Conservation (phyloP, 73 alveolate genomes). For the Uronychia setigera region DNA sequence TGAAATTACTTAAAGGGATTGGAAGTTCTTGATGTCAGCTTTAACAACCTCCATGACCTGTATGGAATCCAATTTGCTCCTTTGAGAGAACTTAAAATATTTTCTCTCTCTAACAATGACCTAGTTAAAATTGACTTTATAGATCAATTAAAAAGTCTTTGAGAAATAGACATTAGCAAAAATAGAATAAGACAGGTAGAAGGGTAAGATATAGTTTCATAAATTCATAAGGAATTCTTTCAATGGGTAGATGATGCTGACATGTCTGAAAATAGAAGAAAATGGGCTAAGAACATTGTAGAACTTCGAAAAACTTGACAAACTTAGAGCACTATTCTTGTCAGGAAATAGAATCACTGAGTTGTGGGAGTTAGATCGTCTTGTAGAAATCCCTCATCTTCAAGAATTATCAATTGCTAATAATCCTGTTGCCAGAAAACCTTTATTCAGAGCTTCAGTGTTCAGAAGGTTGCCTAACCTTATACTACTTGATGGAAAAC, state of each 20-base stretch:
- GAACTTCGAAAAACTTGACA: conserved; percentile 66
- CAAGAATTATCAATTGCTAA: conserved; percentile 68
- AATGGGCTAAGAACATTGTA: conserved; percentile 74
- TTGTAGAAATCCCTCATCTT: conserved; percentile 56
- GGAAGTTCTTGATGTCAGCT: conserved; percentile 74
- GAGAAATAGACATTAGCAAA: conserved; percentile 78
- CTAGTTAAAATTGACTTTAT: conserved; percentile 71
- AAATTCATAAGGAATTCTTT: conserved; percentile 56
- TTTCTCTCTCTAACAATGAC: conserved; percentile 78
- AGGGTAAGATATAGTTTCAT: conserved; percentile 28
- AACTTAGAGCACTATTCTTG: conserved; percentile 65
- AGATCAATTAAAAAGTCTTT: conserved; percentile 63
- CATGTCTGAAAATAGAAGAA: conserved; percentile 73
- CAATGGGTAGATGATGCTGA: conserved; percentile 34
- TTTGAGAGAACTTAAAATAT: conserved; percentile 71
- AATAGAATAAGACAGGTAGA: conserved; percentile 77
- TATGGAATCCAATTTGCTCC: conserved; percentile 76
- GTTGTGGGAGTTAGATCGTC: conserved; percentile 77
- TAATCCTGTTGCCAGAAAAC: conserved; percentile 82
- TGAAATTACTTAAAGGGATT: conserved; percentile 33
- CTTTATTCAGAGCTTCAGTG: conserved; percentile 73
- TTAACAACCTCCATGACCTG: conserved; percentile 68
- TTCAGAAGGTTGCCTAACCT: conserved; percentile 71
- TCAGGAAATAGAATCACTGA: conserved; percentile 78
- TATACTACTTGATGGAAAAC: conserved; percentile 68